Percentiles rank a stretch among this genome's conserved stretches.
Evolutionary conservation across 1,284 basidiomycete genomes (phyloP).

Genomic region (Ganoderma meredithae): DNA sequence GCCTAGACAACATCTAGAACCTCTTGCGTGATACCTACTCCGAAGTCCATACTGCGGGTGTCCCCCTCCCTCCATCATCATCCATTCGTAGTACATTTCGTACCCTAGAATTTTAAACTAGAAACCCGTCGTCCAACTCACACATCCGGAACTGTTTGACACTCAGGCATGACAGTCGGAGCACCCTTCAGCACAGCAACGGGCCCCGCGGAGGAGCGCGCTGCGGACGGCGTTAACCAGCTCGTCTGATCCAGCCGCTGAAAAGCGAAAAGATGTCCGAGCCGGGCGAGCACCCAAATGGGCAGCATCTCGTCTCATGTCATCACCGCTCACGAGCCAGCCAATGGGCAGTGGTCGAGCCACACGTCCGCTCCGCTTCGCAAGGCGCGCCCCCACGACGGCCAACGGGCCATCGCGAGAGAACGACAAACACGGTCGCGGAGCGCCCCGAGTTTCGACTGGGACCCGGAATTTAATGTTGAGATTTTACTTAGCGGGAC

Average conservation of each 20-base stretch:
- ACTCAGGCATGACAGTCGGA: conserved; percentile 34
- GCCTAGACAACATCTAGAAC: conserved; percentile 1
- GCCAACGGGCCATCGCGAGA: not conserved
- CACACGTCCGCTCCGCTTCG: not conserved
- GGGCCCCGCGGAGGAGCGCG: conserved; percentile 32
- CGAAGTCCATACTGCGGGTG: not conserved
- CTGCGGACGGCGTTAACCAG: conserved; percentile 32
- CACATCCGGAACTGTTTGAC: conserved; percentile 37
- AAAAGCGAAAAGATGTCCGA: not conserved
- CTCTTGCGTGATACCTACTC: not conserved
- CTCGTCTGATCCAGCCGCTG: conserved; percentile 35
- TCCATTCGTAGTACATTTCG: not conserved
- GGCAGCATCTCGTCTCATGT: not conserved
- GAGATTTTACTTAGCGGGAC: not conserved
- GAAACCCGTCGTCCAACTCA: conserved; percentile 1
- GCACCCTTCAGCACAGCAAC: conserved; percentile 31
- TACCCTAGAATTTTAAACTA: not conserved
- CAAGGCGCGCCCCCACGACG: not conserved
- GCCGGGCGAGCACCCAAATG: not conserved
- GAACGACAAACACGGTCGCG: not conserved
- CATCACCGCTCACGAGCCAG: too few relatives aligned
- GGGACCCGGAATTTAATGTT: not conserved
- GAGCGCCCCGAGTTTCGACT: conserved; percentile 3
- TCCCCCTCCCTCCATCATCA: not conserved
- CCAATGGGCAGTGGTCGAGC: not conserved